These are phyloP conservation scores for Plantago ovata DNA, from an alignment of 257 asterid species.

Conservation along the genomic window DNA sequence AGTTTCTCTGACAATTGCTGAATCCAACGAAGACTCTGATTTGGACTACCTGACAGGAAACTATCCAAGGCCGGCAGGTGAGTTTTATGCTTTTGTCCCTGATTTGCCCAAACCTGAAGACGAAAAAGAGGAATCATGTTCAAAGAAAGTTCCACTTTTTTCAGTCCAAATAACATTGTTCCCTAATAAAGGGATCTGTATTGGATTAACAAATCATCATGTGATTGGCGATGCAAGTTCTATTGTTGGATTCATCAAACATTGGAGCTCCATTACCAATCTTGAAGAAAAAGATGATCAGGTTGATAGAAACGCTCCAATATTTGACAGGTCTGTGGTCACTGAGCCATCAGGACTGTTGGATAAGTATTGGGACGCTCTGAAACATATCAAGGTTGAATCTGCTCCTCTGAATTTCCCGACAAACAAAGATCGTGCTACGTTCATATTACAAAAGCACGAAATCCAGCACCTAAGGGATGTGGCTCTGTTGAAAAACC, in stretches of 20 bases:
- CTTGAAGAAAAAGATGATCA: constrained; percentile 1
- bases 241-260: constrained; percentile 21
- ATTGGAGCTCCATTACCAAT: constrained; percentile 21
- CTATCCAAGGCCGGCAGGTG: constrained; percentile 23
- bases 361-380: constrained; percentile 21
- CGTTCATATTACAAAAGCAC: constrained; percentile 20
- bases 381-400: neutral
- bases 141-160: constrained; percentile 19
- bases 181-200: constrained; percentile 22
- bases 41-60: constrained; percentile 26
- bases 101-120: constrained; percentile 17
- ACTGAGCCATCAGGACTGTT: constrained; percentile 31
- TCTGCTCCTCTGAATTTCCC: neutral
- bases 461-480: constrained; percentile 30
- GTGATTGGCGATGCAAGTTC: constrained; percentile 26
- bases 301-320: constrained; percentile 19
- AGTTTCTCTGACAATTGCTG: constrained; percentile 30
- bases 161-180: constrained; percentile 24
- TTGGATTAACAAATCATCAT: constrained; percentile 24
- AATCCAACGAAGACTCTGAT: constrained; percentile 20
- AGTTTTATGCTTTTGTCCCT: constrained; percentile 29
- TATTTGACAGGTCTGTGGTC: constrained; percentile 42
- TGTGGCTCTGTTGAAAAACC: constrained; percentile 9
- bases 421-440: constrained; percentile 27
- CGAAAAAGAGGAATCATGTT: constrained; percentile 5